phyloP scores from a whole-genome alignment of 1,139 yeast genomes.

The Candida sanyaensis region DNA sequence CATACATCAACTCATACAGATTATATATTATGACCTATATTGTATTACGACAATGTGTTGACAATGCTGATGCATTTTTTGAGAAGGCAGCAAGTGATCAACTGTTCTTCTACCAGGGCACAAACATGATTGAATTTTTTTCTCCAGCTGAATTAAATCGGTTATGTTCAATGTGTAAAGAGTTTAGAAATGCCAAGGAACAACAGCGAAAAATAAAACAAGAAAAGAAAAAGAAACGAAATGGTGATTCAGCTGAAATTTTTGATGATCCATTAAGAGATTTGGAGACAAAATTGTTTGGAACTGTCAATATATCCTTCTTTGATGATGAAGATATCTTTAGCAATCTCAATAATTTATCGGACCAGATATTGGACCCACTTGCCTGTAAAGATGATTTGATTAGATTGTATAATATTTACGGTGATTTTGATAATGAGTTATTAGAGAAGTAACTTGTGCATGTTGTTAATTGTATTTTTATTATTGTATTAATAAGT shows the following conservation, averaged over 20 bases:
- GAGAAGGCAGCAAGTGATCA: slow-evolving; percentile 30
- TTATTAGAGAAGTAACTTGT: slow-evolving; percentile 1
- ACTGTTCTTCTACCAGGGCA: slow-evolving; percentile 36
- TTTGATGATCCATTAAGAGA: slow-evolving; percentile 6
- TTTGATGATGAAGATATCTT: slow-evolving; percentile 14
- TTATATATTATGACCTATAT: slow-evolving; percentile 46
- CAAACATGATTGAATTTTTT: slow-evolving; percentile 44
- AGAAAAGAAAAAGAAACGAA: slow-evolving; percentile 6
- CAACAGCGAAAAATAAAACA: slow-evolving; percentile 24
- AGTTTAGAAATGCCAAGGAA: slow-evolving; percentile 42
- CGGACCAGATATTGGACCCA: slow-evolving; percentile 15
- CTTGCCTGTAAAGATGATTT: slow-evolving; percentile 36
- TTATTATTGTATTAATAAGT: background rate
- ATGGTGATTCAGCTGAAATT: background rate
- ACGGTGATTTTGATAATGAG: slow-evolving; percentile 33
- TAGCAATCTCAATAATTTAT: slow-evolving; percentile 15
- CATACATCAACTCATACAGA: slow-evolving; percentile 44
- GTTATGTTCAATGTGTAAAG: slow-evolving; percentile 42
- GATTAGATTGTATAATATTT: slow-evolving; percentile 38
- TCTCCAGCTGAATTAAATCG: slow-evolving; percentile 37
- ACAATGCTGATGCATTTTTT: slow-evolving; percentile 42
- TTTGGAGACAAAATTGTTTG: slow-evolving; percentile 1
- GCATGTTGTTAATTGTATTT: no score
- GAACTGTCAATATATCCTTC: slow-evolving; percentile 7
- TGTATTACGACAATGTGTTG: slow-evolving; percentile 46